Base-by-base conservation (phyloP, 1,284 basidiomycete species). In the Chalciporus piperatoides region DNA sequence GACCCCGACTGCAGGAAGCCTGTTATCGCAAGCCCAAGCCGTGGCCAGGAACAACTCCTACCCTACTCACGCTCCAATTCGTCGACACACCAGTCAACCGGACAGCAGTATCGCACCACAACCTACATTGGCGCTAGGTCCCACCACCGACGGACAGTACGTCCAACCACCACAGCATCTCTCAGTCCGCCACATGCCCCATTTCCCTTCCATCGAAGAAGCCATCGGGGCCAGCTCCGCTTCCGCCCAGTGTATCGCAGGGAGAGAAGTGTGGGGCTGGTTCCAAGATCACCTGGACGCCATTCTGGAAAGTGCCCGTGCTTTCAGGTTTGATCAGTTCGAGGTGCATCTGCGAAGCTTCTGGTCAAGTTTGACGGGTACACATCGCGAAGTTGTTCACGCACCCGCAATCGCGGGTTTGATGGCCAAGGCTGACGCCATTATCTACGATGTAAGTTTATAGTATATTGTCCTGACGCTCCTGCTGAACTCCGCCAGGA, bases 361-460 rank as follows among this genome's bases (percentile, higher is more conserved):
- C 70, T 92, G 90, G 90, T 78, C 82, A 6, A 83, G 71, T 55
- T 67, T 92, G 54, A 77, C 72, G 52, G 85, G 84, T 24, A 79
- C 80, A 59, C 86, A 91, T 65, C 80, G 89, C 17, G 90, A 92
- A 63, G 81, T 92, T 39, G 88, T 90, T 6, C 90, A 91, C 65
- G 90, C 89, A 8, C 89, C 90, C 41, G 87, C 88, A 6, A 86
- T 92, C 56, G 88, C 90, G 23, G 89, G 89, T 17, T 67, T 91
- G 55, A 91, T 92, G 86, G 86, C 87, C 27, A 89, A 86, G 64
- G 89, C 90, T 9, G 89, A 92, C 70, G 89, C 89, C 28, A 85
- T 92, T 61, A 82, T 91, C 19, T 92, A 90, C 65, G 90, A 92
- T 74, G 89, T 90, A 65, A 63, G 85, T 75, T 17, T 17, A 15